Base-by-base conservation (phyloP, 148 eudicot species). In the Amaranthus cruentus region DNA sequence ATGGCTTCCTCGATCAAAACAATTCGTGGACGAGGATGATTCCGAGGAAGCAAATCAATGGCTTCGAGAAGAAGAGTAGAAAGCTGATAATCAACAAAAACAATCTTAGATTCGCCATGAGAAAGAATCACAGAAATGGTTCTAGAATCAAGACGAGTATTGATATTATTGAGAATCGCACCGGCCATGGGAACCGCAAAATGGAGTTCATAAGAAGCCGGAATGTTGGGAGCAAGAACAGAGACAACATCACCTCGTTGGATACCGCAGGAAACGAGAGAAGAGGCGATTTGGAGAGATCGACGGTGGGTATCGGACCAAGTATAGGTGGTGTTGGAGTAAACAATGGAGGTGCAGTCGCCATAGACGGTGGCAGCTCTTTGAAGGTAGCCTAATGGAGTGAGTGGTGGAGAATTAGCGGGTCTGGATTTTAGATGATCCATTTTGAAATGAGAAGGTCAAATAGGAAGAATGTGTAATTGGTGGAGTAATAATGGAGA, bases 151-250 rank as follows among this genome's bases (percentile, higher is more conserved):
- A 87, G 88, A 15, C 90, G 88, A 62, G 83, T 87, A 42, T 87
- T 87, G 59, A 87, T 64, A 75, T 73, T 81, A 61, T 87, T 87
- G 53, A 87, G 83, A 5, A 85, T 48, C 0, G 88, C 83, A 14
- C 90, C 96, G 15, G 90, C 56, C 91, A 89, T 88, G 5, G 96
- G 96, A 9, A 88, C 84, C 14, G 93, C 91, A 62, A 90, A 92
- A 15, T 90, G 92, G 60, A 90, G 87, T 78, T 92, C 96, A 70
- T 83, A 88, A 69, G 82, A 76, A 47, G 97, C 96, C 0, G 96
- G 97, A 12, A 81, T 74, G 60, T 92, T 92, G 1, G 96, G 96
- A 46, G 92, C 91, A 43, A 92, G n/a, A 12, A 88, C 86, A 28
- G 96, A 88, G 3, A 92, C 91, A 3, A 92, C 97, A 0, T 87